Conservation (phyloP, 148 eudicot species). For the Linanthus parryae region DNA sequence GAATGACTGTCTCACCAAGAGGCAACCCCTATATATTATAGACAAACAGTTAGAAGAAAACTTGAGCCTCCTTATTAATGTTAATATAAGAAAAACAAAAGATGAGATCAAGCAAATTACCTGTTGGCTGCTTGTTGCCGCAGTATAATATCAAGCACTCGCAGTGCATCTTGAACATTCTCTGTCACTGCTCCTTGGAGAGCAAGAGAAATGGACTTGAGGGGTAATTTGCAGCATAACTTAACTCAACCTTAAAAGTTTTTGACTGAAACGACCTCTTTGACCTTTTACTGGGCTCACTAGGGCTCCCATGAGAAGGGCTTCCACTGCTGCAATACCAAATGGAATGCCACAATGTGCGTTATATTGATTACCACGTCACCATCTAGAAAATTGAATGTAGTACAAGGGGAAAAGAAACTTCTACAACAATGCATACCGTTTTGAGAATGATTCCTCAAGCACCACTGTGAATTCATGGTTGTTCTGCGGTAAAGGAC, state of each 20-base stretch:
- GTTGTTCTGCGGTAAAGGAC: conserved; percentile 48
- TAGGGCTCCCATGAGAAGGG: conserved; percentile 16
- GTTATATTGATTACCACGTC: no score
- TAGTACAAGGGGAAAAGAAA: no score
- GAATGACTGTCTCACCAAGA: conserved; percentile 75
- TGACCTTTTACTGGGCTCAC: conserved; percentile 46
- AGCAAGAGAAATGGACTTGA: conserved; percentile 31
- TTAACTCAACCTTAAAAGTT: conserved; percentile 56
- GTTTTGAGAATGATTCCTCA: conserved; percentile 52
- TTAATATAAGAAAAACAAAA: no score
- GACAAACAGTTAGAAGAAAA: no score
- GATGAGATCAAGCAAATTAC: no score
- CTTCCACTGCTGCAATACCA: conserved; percentile 26
- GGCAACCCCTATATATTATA: conserved; percentile 84
- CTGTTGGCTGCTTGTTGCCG: conserved; percentile 63
- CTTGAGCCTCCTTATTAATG: no score
- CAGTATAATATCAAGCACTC: conserved; percentile 63
- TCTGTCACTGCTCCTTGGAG: conserved; percentile 37
- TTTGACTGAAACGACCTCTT: conserved; percentile 43
- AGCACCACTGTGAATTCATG: conserved; percentile 45
- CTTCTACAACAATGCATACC: conserved; percentile 33
- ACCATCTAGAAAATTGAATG: no score
- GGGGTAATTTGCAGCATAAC: conserved; percentile 43
- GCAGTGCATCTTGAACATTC: conserved; percentile 42
- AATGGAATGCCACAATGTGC: no score